These are phyloP conservation scores for Saccharomycopsis capsularis DNA, from an alignment of 805 yeast genomes.

Conservation along the genomic window DNA sequence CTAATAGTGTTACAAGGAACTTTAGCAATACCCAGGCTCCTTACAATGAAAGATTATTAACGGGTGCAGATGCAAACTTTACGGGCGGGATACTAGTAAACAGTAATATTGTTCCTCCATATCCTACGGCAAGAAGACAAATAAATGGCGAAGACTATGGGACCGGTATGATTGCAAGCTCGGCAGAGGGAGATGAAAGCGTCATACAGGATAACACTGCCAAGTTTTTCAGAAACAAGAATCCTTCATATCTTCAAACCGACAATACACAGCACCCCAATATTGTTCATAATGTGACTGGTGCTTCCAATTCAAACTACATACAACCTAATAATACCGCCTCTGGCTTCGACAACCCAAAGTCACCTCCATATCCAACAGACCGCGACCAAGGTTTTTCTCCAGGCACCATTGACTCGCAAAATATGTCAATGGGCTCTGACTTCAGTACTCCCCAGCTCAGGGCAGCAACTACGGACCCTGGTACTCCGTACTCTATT, in stretches of 20 bases:
- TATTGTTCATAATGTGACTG: neutral
- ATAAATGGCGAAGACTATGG: neutral
- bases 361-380: neutral
- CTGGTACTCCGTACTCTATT: neutral
- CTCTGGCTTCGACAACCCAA: conserved; percentile 7
- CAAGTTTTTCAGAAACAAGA: too few relatives aligned
- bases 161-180: neutral
- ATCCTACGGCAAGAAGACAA: neutral
- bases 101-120: neutral
- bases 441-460: neutral
- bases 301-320: neutral
- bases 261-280: neutral
- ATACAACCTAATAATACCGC: conserved; percentile 6
- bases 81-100: neutral
- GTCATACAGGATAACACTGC: too few relatives aligned
- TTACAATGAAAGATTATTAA: conserved; percentile 5
- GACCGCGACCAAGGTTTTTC: neutral
- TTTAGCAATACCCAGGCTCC: conserved; percentile 3
- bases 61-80: neutral
- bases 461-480: neutral
- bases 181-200: too few relatives aligned
- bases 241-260: neutral
- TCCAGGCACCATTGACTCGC: neutral
- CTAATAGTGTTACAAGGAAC: too few relatives aligned
- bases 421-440: neutral